Base-by-base conservation (phyloP, 2,329 filamentous ascomycete genomes). In the Cercospora brassicicola region DNA sequence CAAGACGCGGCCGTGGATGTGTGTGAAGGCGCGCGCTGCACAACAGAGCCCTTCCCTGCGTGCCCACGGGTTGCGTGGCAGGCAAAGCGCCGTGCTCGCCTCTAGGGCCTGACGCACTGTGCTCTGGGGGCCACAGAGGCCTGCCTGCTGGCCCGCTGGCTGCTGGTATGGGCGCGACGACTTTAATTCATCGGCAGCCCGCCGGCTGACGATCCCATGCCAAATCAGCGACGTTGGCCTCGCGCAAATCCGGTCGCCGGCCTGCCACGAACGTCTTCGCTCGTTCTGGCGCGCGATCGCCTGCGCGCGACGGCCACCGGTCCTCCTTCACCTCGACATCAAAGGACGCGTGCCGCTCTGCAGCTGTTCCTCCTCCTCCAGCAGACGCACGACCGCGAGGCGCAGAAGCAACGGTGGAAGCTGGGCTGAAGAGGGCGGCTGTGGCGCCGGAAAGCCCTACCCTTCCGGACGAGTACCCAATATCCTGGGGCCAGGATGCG, bases 401-500 rank as follows among this genome's bases (percentile, higher is more conserved):
- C 31, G n/a, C 28, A 36, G 6, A 42, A 42, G 36, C 15, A 8
- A 8, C 2, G 7, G 36, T n/a, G 7, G 15, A 36, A n/a, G 30
- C 55, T 18, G 31, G 55, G 30, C 31, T 13, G 31, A 36, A 59
- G 20, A n/a, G 55, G 28, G 55, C 53, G 62, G 62, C 62, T 57
- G 51, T 57, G 62, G 51, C 62, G 62, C 36, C 62, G 53, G 20
- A 20, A 31, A 62, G 36, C 66, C 66, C 62, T 33, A 36, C 62
- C 51, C 31, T 13, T 9, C 51, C 28, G 36, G 18, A 65, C 57
- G 62, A 30, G 56, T 10, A 62, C 45, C 33, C 57, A 62, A 63
- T 60, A 59, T 53, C 20, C 28, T 36, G 45, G 18, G 48, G 36
- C 67, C 53, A 63, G 67, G 63, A 66, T 65, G 67, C 63, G 63